These are phyloP conservation scores for Linnemannia exigua DNA, from an alignment of 192 early-diverging fungal genomes.

Conservation along the genomic window DNA sequence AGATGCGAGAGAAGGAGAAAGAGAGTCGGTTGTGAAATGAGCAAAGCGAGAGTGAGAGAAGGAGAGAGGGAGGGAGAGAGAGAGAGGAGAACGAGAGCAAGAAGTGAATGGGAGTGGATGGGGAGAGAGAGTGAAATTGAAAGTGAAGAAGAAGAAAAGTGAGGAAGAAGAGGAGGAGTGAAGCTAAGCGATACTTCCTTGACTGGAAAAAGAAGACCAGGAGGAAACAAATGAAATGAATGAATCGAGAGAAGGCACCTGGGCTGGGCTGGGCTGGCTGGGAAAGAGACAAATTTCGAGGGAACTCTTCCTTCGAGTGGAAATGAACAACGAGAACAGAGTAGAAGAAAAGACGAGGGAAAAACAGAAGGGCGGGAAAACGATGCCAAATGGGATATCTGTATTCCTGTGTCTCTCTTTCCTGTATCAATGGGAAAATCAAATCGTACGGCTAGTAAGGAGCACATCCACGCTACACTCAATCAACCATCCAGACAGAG, in stretches of 20 bases:
- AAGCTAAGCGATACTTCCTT: too few relatives aligned
- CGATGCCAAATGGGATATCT: conserved; percentile 3
- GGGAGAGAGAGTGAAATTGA: background rate
- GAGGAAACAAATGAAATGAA: too few relatives aligned
- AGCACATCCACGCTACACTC: background rate
- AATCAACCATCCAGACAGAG: background rate
- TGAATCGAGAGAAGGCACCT: background rate
- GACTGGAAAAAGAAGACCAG: background rate
- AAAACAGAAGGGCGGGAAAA: conserved; percentile 3
- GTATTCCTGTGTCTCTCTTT: too few relatives aligned
- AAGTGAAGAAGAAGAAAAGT: background rate
- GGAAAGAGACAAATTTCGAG: background rate
- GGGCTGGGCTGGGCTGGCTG: background rate
- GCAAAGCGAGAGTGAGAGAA: background rate
- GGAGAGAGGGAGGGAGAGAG: background rate
- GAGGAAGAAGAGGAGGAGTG: background rate
- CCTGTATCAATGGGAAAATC: background rate
- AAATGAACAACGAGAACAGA: background rate
- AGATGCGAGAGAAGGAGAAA: background rate
- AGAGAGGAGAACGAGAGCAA: too few relatives aligned
- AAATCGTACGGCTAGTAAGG: background rate
- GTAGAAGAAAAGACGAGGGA: conserved; percentile 1
- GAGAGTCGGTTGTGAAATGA: background rate
- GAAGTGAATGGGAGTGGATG: background rate
- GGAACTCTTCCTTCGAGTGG: background rate